Evolutionary conservation across 768 basidiomycete species (phyloP).

Genomic region (Tricholoma flavovirens): DNA sequence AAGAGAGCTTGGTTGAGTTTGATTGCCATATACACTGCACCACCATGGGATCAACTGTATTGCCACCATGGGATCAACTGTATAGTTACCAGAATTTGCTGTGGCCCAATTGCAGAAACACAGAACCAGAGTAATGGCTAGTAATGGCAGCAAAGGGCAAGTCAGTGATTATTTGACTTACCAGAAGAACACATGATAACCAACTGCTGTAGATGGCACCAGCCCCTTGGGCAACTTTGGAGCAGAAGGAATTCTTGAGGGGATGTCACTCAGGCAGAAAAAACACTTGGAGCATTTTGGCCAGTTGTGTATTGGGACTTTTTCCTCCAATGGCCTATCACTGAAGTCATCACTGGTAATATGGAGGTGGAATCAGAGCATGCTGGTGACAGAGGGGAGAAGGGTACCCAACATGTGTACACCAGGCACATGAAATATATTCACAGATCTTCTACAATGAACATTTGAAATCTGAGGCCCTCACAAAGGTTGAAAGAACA

Average conservation of each 20-base stretch:
- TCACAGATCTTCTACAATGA: too few species aligned
- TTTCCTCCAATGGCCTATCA: background rate
- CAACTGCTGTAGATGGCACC: conserved; percentile 3
- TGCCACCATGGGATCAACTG: too few species aligned
- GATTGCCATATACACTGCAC: too few species aligned
- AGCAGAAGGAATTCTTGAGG: conserved; percentile 5
- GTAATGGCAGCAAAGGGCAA: background rate
- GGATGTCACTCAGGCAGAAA: background rate
- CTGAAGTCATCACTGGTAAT: background rate
- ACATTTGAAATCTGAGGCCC: background rate
- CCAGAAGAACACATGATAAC: background rate
- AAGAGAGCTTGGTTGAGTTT: background rate
- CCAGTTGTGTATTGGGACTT: conserved; percentile 1
- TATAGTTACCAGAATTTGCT: too few species aligned
- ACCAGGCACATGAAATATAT: background rate
- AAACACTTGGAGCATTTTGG: conserved; percentile 6
- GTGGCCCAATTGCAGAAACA: background rate
- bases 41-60: too few species aligned
- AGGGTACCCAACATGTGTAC: background rate
- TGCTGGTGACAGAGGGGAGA: too few species aligned
- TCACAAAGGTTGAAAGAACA: background rate
- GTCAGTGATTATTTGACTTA: background rate
- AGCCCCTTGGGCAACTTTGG: conserved; percentile 3
- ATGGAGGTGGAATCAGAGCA: too few species aligned
- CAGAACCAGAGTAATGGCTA: background rate